Evolutionary conservation across 208 protist genomes (phyloP).

Genomic region (Zelonia costaricensis): DNA sequence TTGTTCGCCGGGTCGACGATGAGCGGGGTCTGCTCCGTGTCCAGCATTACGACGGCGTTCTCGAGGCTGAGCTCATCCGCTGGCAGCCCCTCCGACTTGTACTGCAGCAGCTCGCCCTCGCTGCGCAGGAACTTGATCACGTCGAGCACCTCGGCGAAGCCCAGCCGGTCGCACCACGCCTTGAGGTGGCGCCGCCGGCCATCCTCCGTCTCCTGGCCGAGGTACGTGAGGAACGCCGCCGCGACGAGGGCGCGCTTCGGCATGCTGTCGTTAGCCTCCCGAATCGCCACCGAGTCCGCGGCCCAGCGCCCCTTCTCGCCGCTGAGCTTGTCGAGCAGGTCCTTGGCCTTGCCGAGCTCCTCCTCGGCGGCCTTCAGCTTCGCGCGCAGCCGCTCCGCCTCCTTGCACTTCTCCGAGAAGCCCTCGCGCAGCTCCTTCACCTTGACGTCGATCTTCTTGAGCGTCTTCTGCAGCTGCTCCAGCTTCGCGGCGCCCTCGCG

Average conservation of each 20-base stretch:
- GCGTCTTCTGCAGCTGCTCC: slow-evolving; percentile 70
- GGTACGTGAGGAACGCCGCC: slow-evolving; percentile 94
- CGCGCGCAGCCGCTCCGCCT: slow-evolving; percentile 90
- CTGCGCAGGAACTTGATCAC: slow-evolving; percentile 91
- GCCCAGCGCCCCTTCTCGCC: slow-evolving; percentile 96
- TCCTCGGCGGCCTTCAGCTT: slow-evolving; percentile 89
- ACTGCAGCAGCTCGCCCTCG: slow-evolving; percentile 94
- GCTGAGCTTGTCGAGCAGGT: slow-evolving; percentile 94
- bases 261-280: slow-evolving; percentile 63
- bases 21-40: slow-evolving; percentile 87
- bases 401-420: slow-evolving; percentile 92
- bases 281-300: slow-evolving; percentile 69
- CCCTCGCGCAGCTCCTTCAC: slow-evolving; percentile 83
- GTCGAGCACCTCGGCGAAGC: slow-evolving; percentile 33
- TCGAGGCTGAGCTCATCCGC: slow-evolving; percentile 95
- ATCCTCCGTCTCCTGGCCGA: slow-evolving; percentile 86
- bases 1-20: slow-evolving; percentile 97
- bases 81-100: slow-evolving; percentile 95
- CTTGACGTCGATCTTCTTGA: slow-evolving; percentile 88
- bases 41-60: slow-evolving; percentile 96
- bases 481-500: slow-evolving; percentile 80
- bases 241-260: slow-evolving; percentile 88
- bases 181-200: slow-evolving; percentile 61
- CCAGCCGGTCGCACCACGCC: slow-evolving; percentile 81
- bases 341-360: slow-evolving; percentile 89